Conservation (phyloP, 1,284 basidiomycete species). For the Sanghuangporus sanghuang region DNA sequence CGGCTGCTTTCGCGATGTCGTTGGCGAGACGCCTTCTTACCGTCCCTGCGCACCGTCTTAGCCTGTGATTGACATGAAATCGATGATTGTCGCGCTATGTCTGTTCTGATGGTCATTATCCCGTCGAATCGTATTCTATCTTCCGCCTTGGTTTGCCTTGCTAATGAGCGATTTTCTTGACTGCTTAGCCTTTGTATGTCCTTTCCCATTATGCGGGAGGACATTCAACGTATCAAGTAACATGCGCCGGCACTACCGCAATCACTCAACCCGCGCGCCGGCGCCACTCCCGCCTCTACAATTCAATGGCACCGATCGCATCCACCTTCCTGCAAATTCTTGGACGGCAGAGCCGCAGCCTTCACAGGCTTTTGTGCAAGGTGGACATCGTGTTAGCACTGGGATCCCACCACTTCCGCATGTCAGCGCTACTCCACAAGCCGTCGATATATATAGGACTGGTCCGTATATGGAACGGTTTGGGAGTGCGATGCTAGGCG, state of each 20-base stretch:
- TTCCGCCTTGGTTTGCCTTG: not conserved
- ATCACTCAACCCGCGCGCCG: slow-evolving; percentile 23
- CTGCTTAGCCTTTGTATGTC: slow-evolving; percentile 57
- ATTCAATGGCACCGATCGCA: not conserved
- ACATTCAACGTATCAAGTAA: slow-evolving; percentile 41
- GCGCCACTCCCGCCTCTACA: not conserved
- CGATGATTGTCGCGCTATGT: not conserved
- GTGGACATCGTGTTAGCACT: not conserved
- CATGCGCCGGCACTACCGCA: slow-evolving; percentile 38
- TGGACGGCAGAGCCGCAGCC: no score
- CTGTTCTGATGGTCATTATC: not conserved
- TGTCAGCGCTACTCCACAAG: no score
- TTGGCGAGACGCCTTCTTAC: not conserved
- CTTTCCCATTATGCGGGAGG: slow-evolving; percentile 34
- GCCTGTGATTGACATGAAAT: not conserved
- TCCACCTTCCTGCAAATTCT: no score
- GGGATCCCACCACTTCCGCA: no score
- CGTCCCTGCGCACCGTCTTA: not conserved
- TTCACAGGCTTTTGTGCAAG: not conserved
- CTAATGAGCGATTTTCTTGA: slow-evolving; percentile 1
- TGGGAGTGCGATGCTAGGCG: not conserved
- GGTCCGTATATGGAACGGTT: not conserved
- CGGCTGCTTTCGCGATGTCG: not conserved
- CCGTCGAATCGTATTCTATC: not conserved
- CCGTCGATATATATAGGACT: no score